phyloP scores from a whole-genome alignment of 208 protist genomes.

The Perkinsela sp. region DNA sequence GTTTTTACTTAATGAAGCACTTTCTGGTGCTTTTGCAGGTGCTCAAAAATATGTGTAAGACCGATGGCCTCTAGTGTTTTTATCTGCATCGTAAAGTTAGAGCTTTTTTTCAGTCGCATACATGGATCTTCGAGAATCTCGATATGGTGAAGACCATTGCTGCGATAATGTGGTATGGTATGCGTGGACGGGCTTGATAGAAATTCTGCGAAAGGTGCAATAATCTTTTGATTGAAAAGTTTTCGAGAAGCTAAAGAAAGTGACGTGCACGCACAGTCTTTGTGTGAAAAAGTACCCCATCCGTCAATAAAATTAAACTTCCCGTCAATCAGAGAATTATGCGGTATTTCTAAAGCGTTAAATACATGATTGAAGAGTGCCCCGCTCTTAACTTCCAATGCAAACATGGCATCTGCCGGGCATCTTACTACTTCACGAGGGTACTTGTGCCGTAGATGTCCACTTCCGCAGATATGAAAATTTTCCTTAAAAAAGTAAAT shows the following conservation, averaged over 20 bases:
- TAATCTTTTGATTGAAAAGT: neutral
- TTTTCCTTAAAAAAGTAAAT: neutral
- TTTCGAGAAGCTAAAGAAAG: neutral
- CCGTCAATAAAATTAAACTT: neutral
- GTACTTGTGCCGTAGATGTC: neutral
- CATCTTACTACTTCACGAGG: neutral
- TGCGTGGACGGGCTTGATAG: neutral
- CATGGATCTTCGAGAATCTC: neutral
- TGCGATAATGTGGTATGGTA: neutral
- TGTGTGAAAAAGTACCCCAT: neutral
- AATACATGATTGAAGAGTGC: neutral
- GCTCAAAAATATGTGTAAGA: neutral
- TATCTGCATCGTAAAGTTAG: neutral
- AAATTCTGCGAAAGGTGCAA: neutral
- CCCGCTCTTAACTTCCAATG: neutral
- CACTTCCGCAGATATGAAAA: neutral
- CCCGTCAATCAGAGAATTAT: neutral
- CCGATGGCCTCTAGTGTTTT: neutral
- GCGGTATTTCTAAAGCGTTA: neutral
- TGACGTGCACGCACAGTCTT: neutral
- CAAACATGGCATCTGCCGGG: neutral
- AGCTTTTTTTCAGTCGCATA: neutral
- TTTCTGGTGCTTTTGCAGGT: too few species aligned
- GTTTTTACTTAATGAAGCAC: neutral
- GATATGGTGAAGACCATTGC: neutral